Evolutionary conservation across 2,329 filamentous ascomycete species (phyloP), one percentile per base, ranked within the genome.

Genomic region (Botrytis galanthina): DNA sequence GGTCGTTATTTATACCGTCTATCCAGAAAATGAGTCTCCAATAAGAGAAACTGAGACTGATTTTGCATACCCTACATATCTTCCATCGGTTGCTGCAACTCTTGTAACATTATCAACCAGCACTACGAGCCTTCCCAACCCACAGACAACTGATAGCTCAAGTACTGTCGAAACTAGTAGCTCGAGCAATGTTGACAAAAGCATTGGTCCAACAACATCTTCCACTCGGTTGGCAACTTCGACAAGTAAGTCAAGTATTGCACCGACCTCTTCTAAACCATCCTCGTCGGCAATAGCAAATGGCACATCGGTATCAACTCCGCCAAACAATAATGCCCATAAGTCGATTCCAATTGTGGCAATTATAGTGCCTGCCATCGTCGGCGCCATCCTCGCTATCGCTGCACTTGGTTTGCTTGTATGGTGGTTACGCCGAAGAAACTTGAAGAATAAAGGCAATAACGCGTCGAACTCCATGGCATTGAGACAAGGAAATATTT

Each of bases 371-470:
- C 18, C 66, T 14, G 6, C 8, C 10, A 22, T 69, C 10, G 2
- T 44, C 20, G 66, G 66, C n/a, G 20, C 14, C 26, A 12, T 59
- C 4, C 4, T 68, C 16, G 18, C n/a, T 22, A 42, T 57, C 4
- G n/a, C 12, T 32, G 66, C 7, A 1, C 39, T 57, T 14, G 18
- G 37, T 29, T 35, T 57, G 2, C 48, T 69, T 10, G 16, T 26
- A 69, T 69, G 66, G 48, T 57, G 48, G n/a, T 57, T 57, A 57
- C 66, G 37, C 14, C 39, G 48, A 69, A 48, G 48, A 5, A 69
- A 32, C 39, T 57, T 37, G 18, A 57, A 42, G 37, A 68, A 67
- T 16, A 39, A n/a, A 63, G n/a, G 54, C 10, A 42, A 44, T 3
- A 39, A n/a, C 35, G 12, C 20, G 8, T 57, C 18, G 10, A 4